Percentiles rank a stretch among this genome's conserved stretches.
Evolutionary conservation across 108 stramenopile species (phyloP).

Genomic region (Cyclostephanos invisitatus): DNA sequence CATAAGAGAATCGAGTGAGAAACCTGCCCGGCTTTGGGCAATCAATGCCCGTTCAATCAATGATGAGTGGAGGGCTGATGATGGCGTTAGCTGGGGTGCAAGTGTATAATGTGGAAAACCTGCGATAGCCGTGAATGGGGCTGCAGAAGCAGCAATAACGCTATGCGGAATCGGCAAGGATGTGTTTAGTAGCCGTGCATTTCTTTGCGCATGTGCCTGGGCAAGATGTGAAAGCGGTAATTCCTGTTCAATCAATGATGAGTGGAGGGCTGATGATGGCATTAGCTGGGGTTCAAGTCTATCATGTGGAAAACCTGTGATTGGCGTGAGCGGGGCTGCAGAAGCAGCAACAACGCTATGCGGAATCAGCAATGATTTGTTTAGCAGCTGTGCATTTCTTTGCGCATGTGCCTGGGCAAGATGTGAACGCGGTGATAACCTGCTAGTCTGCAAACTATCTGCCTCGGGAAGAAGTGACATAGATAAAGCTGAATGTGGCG

Average conservation of each 20-base stretch:
- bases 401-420: constrained; percentile 1
- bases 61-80: neutral
- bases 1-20: neutral
- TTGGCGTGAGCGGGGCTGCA: neutral
- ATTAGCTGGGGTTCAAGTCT: neutral
- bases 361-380: neutral
- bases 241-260: neutral
- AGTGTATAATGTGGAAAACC: neutral
- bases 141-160: neutral
- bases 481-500: no score
- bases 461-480: no score
- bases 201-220: neutral
- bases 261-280: neutral
- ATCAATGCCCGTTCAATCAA: neutral
- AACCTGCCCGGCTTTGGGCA: neutral
- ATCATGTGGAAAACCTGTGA: neutral
- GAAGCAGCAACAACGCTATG: neutral
- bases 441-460: no score
- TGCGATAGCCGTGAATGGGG: neutral
- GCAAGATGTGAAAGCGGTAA: constrained; percentile 4
- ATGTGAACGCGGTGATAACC: neutral
- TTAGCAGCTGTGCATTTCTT: neutral
- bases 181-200: neutral
- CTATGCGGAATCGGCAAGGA: neutral
- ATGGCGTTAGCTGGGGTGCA: neutral